phyloP scores from a whole-genome alignment of 345 rosid genomes.

The Bretschneidera sinensis region DNA sequence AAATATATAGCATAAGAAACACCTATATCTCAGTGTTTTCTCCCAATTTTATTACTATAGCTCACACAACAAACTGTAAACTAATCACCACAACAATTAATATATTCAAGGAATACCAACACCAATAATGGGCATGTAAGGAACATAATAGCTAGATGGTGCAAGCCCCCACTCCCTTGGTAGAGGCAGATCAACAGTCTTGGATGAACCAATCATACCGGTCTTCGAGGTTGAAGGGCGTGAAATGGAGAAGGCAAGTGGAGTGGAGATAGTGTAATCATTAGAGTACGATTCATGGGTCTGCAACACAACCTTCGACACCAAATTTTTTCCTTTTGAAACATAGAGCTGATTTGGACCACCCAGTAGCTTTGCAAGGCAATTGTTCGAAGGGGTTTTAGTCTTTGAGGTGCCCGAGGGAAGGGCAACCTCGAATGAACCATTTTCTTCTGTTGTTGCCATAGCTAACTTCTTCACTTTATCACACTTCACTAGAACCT shows the following conservation, averaged over 20 bases:
- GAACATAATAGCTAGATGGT: slow-evolving; percentile 75
- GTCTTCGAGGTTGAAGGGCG: slow-evolving; percentile 26
- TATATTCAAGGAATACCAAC: slow-evolving; percentile 82
- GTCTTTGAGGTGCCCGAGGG: slow-evolving; percentile 22
- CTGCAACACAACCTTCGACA: slow-evolving; percentile 49
- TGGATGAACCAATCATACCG: slow-evolving; percentile 41
- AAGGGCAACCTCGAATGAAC: slow-evolving; percentile 52
- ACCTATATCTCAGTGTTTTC: no score
- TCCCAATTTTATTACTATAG: no score
- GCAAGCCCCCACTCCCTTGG: slow-evolving; percentile 90
- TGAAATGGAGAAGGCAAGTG: slow-evolving; percentile 55
- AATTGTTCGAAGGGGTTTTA: slow-evolving; percentile 24
- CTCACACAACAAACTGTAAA: background rate
- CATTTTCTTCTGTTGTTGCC: slow-evolving; percentile 41
- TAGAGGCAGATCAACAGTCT: slow-evolving; percentile 70
- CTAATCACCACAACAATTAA: no score
- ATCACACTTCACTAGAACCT: slow-evolving; percentile 58
- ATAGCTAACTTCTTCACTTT: slow-evolving; percentile 32
- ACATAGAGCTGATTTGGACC: slow-evolving; percentile 55
- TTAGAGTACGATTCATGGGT: slow-evolving; percentile 29
- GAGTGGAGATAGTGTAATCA: slow-evolving; percentile 52
- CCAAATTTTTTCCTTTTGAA: slow-evolving; percentile 31
- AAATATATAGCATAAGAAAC: no score
- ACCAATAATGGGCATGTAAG: slow-evolving; percentile 82
- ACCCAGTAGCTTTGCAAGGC: slow-evolving; percentile 59